Conservation (phyloP, 768 basidiomycete genomes). For the Termitomyces eurrhizus region DNA sequence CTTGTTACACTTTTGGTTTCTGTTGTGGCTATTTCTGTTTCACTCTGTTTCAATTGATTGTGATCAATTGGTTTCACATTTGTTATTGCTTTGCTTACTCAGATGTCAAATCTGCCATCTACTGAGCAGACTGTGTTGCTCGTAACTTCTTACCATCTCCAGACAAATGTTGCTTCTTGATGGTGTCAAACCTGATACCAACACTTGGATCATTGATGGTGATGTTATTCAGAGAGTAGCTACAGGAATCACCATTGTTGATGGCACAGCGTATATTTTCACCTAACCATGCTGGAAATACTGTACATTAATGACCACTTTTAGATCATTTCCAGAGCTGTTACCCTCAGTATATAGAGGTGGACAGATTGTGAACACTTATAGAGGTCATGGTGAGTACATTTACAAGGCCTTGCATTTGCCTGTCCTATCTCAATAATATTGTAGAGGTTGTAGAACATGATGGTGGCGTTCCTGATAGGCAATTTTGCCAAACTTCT, state of each 20-base stretch:
- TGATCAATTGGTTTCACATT: no score
- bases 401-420: not conserved
- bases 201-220: conserved; percentile 1
- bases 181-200: conserved; percentile 16
- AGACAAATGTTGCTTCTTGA: conserved; percentile 11
- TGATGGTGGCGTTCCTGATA: conserved; percentile 8
- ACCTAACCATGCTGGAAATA: not conserved
- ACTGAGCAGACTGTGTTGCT: no score
- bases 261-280: not conserved
- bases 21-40: no score
- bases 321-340: conserved; percentile 18
- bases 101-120: no score
- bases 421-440: not conserved
- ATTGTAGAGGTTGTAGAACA: conserved; percentile 13
- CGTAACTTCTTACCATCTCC: no score
- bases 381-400: conserved; percentile 23
- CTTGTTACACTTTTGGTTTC: no score
- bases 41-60: no score
- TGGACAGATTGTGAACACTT: conserved; percentile 19
- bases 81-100: no score
- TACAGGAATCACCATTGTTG: not conserved
- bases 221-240: not conserved
- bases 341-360: conserved; percentile 23
- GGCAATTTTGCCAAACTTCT: not conserved
- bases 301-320: not conserved